phyloP scores from a whole-genome alignment of 2,329 filamentous ascomycete species.

The Shiraia bambusicola region DNA sequence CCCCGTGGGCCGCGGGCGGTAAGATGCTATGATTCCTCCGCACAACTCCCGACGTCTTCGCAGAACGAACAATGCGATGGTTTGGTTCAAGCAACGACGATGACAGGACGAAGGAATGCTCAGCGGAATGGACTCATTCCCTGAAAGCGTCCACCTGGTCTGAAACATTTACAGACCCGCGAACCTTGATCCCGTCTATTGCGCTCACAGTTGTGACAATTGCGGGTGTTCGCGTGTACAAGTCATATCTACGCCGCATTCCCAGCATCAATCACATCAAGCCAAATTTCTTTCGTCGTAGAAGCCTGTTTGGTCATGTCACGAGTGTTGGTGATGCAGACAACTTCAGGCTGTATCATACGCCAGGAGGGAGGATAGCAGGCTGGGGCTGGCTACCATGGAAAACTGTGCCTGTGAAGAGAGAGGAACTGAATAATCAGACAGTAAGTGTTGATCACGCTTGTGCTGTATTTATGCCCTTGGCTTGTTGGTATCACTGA shows the following conservation, averaged over 20 bases:
- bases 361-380: constrained; percentile 79
- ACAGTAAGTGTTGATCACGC: constrained; percentile 60
- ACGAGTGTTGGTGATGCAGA: constrained; percentile 96
- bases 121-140: constrained; percentile 46
- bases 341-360: constrained; percentile 92
- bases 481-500: constrained; percentile 9
- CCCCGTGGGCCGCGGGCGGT: neutral
- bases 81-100: constrained; percentile 42
- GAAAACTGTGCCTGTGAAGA: constrained; percentile 68
- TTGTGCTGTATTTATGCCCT: too few species aligned
- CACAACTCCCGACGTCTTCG: constrained; percentile 16
- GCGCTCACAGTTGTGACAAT: constrained; percentile 59
- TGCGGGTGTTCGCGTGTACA: constrained; percentile 62
- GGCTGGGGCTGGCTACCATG: constrained; percentile 90
- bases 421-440: constrained; percentile 69
- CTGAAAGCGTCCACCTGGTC: constrained; percentile 50
- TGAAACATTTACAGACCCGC: constrained; percentile 57
- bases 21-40: neutral
- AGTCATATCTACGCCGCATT: constrained; percentile 75
- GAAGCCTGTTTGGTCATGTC: constrained; percentile 79
- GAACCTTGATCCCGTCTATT: constrained; percentile 56
- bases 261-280: constrained; percentile 75
- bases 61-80: constrained; percentile 45
- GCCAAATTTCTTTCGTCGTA: constrained; percentile 70
- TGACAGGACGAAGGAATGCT: constrained; percentile 34